A percentile compares a stretch with the other conserved stretches of the same genome.
These are phyloP conservation scores for Syzygium aromaticum DNA, from an alignment of 345 rosid genomes.

Conservation along the genomic window DNA sequence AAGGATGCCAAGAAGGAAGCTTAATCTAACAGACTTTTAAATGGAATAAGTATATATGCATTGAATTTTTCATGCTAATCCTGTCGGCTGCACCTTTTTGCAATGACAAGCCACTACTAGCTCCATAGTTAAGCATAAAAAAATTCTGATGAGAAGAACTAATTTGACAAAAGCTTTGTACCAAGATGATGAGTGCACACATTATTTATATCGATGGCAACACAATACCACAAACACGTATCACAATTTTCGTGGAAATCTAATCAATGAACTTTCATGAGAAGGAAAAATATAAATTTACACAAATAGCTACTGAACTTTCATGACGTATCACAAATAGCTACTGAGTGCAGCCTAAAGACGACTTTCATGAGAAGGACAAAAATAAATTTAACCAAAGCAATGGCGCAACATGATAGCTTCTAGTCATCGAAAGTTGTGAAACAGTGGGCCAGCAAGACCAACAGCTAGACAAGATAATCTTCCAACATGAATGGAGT, in stretches of 20 bases:
- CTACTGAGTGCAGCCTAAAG: not conserved
- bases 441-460: not conserved
- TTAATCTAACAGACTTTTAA: not conserved
- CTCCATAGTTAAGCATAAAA: not conserved
- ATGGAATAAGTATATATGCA: not conserved
- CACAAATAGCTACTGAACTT: no score
- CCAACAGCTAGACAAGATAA: not conserved
- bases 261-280: not conserved
- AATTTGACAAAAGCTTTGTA: not conserved
- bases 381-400: not conserved
- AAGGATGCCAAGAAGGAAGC: not conserved
- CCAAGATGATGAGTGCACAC: not conserved
- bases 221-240: not conserved
- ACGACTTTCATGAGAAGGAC: not conserved
- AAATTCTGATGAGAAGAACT: not conserved
- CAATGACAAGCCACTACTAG: not conserved
- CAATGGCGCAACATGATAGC: not conserved
- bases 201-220: not conserved
- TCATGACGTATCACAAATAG: not conserved
- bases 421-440: not conserved
- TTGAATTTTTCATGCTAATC: not conserved
- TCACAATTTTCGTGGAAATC: not conserved
- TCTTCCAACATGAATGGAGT: not conserved
- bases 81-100: not conserved
- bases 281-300: no score